Base-by-base conservation (phyloP, 2,329 filamentous ascomycete genomes). In the Botrytis elliptica region DNA sequence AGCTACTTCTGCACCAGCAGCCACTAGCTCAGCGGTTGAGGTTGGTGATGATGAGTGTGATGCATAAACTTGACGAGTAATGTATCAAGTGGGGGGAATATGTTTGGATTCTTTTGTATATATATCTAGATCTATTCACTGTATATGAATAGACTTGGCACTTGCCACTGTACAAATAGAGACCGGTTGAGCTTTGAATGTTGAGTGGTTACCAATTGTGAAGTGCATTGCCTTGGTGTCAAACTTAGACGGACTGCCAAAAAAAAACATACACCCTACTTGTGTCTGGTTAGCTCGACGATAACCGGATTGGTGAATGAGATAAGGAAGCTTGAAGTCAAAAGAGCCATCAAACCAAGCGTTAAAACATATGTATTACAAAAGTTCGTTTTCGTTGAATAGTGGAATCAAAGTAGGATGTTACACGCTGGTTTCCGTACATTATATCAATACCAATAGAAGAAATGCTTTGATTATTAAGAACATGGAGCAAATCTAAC, bases 41-140 rank as follows among this genome's bases (percentile, higher is more conserved):
- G 44, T 52, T 36, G 44, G 16, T 16, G 52, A 69, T 72, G 64
- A 49, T 52, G 70, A 66, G 70, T 72, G 70, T 22, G 62, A 72
- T 0, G 70, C 70, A 44, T 72, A 72, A 22, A 68, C 29, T 9
- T 18, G n/a, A 36, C n/a, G 25, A 29, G 7, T n/a, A 20, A 18
- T 29, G 12, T 29, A 18, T 18, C 0, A 29, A n/a, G n/a, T n/a
- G 7, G 8, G 20, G 69, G n/a, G 20, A n/a, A 42, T 42, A 16
- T 55, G 5, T 29, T 67, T 22, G 38, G 62, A 72, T 72, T 72
- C 36, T 59, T 59, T 67, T 72, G 70, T 55, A 68, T 8, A 55
- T 72, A 72, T 46, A 59, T 70, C 18, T 70, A 44, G 29, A 38
- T 67, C 10, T 59, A 36, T 38, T 64, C 33, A 42, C n/a, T 64